Conservation (phyloP, 495 filamentous ascomycete species). For the Terfezia boudieri region DNA sequence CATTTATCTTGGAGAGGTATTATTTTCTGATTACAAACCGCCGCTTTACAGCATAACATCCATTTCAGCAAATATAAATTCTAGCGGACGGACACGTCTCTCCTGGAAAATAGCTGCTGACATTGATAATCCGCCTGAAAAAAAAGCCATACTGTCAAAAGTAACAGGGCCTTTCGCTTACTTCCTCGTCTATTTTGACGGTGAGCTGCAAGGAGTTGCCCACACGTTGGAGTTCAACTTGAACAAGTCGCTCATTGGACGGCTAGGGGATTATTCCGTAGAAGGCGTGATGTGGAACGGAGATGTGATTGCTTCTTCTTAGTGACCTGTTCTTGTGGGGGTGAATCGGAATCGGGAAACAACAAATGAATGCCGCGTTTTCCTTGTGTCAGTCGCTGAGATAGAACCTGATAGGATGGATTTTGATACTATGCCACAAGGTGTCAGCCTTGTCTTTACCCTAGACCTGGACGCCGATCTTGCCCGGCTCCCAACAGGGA, state of each 20-base stretch:
- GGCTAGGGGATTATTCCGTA: slow-evolving; percentile 3
- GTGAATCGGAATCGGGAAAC: background rate
- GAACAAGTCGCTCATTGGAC: background rate
- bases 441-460: too few relatives aligned
- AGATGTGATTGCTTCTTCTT: background rate
- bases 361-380: too few relatives aligned
- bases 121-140: background rate
- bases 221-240: slow-evolving; percentile 11
- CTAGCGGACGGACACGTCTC: slow-evolving; percentile 4
- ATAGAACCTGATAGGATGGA: too few relatives aligned
- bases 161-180: slow-evolving; percentile 14
- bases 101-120: slow-evolving; percentile 7
- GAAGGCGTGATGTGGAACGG: slow-evolving; percentile 13
- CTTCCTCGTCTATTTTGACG: slow-evolving; percentile 11
- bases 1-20: background rate
- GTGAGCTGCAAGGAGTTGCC: slow-evolving; percentile 9
- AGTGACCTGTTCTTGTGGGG: background rate
- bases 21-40: background rate
- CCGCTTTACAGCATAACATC: slow-evolving; percentile 5
- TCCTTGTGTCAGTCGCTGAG: too few relatives aligned
- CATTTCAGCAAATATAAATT: background rate
- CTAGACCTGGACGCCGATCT: too few relatives aligned
- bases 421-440: too few relatives aligned
- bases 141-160: slow-evolving; percentile 4
- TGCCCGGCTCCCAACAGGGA: too few relatives aligned